A percentile compares a stretch with the other conserved stretches of the same genome.
Conservation (phyloP, 2,329 filamentous ascomycete genomes). For the Dactylellina leptospora region DNA sequence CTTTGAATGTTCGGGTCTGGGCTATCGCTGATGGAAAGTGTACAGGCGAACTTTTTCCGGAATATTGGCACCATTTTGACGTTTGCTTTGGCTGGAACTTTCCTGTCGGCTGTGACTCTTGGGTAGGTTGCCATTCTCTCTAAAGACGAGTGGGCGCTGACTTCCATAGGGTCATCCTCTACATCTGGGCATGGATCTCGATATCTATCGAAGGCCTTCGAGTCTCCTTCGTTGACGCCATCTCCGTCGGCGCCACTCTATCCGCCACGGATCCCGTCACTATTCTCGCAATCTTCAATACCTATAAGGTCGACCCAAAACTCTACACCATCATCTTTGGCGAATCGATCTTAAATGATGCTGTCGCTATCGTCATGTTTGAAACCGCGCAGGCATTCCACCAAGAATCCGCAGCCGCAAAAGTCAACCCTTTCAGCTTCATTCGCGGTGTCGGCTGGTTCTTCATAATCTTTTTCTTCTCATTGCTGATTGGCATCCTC, state of each 20-base stretch:
- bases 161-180: slow-evolving; percentile 71
- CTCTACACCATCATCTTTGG: slow-evolving; percentile 99
- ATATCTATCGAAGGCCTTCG: slow-evolving; percentile 85
- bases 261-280: slow-evolving; percentile 98
- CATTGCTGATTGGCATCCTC: slow-evolving; percentile 84
- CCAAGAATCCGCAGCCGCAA: slow-evolving; percentile 66
- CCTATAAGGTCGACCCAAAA: slow-evolving; percentile 98
- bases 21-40: slow-evolving; percentile 55
- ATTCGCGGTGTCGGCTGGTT: slow-evolving; percentile 94
- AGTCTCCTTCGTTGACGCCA: slow-evolving; percentile 92
- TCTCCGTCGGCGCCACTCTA: slow-evolving; percentile 93
- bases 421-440: slow-evolving; percentile 76
- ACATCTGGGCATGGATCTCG: slow-evolving; percentile 75
- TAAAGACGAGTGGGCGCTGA: background rate
- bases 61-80: slow-evolving; percentile 97
- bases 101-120: slow-evolving; percentile 94
- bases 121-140: slow-evolving; percentile 62
- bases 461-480: slow-evolving; percentile 94
- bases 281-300: slow-evolving; percentile 97
- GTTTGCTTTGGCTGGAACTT: slow-evolving; percentile 96
- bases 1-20: background rate
- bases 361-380: slow-evolving; percentile 97
- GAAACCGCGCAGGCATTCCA: slow-evolving; percentile 95
- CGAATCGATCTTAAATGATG: slow-evolving; percentile 97
- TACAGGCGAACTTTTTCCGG: slow-evolving; percentile 89